Percentiles rank a stretch among this genome's conserved stretches.
These are phyloP conservation scores for Cladosporium sp. DNA, from an alignment of 2,329 filamentous ascomycete species.

Conservation along the genomic window DNA sequence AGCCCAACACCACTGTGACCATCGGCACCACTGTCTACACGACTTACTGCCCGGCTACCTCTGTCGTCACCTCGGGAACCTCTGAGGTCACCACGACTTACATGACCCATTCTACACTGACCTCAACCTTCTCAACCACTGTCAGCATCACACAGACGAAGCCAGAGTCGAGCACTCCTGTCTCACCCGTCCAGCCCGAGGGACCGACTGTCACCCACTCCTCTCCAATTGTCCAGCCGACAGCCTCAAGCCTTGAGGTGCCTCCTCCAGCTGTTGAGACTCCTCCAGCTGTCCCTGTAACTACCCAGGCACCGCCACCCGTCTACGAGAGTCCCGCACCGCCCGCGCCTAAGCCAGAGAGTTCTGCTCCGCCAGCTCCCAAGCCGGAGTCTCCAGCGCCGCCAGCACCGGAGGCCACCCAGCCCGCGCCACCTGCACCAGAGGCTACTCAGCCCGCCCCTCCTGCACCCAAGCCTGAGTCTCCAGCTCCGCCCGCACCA, in stretches of 20 bases:
- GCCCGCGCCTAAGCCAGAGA: not conserved
- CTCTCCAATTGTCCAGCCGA: slow-evolving; percentile 5
- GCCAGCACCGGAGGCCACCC: not conserved
- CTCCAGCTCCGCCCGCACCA: not conserved
- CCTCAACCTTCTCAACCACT: slow-evolving; percentile 9
- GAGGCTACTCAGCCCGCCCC: not conserved
- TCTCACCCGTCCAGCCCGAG: not conserved
- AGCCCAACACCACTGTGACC: slow-evolving; percentile 2
- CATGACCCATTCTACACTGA: slow-evolving; percentile 16
- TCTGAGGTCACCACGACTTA: slow-evolving; percentile 4
- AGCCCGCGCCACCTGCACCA: not conserved
- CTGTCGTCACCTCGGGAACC: not conserved
- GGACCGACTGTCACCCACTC: slow-evolving; percentile 20
- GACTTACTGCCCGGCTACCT: slow-evolving; percentile 14
- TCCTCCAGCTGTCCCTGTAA: not conserved
- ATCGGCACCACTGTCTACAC: slow-evolving; percentile 14
- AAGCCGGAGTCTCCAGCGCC: not conserved
- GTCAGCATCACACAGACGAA: slow-evolving; percentile 13
- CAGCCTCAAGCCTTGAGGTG: not conserved
- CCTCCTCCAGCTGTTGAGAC: not conserved
- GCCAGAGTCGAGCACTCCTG: not conserved
- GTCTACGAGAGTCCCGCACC: not conserved
- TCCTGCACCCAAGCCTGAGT: not conserved
- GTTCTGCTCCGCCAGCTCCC: not conserved
- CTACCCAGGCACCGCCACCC: not conserved